Percentiles rank a stretch among this genome's conserved stretches.
phyloP scores from a whole-genome alignment of 352 stramenopile species.

The Phytopythium litorale region DNA sequence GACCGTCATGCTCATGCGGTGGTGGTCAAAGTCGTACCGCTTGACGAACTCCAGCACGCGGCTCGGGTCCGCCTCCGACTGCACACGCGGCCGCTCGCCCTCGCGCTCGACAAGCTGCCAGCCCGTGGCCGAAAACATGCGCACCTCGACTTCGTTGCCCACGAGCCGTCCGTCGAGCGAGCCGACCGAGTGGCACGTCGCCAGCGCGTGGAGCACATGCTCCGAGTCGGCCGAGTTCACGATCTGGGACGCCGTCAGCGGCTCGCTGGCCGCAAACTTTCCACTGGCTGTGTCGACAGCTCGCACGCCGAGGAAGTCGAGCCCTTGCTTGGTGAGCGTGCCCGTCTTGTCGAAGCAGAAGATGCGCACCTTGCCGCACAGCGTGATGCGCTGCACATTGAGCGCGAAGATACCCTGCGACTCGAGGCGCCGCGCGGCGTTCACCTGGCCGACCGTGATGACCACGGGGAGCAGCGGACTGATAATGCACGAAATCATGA shows the following conservation, averaged over 20 bases:
- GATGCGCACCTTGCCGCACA: slow-evolving; percentile 66
- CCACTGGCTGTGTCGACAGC: slow-evolving; percentile 8
- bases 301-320: slow-evolving; percentile 52
- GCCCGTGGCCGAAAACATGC: slow-evolving; percentile 61
- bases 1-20: slow-evolving; percentile 77
- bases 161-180: slow-evolving; percentile 39
- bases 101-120: slow-evolving; percentile 36
- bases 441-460: slow-evolving; percentile 62
- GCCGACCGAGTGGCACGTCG: slow-evolving; percentile 58
- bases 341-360: slow-evolving; percentile 86
- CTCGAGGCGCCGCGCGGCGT: slow-evolving; percentile 48
- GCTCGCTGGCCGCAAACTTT: neutral
- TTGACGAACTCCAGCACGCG: slow-evolving; percentile 54
- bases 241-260: neutral
- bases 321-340: slow-evolving; percentile 73
- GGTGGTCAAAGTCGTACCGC: slow-evolving; percentile 79
- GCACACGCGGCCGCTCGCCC: slow-evolving; percentile 14
- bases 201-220: slow-evolving; percentile 28
- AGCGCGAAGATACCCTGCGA: slow-evolving; percentile 50
- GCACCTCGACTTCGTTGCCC: slow-evolving; percentile 70
- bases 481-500: slow-evolving; percentile 41
- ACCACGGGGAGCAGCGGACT: slow-evolving; percentile 70
- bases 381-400: slow-evolving; percentile 57
- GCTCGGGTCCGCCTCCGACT: slow-evolving; percentile 11
- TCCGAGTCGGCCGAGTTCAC: slow-evolving; percentile 1